Evolutionary conservation across 1,139 yeast genomes (phyloP), one percentile per base, ranked within the genome.

Genomic region (Arxiozyma telluris): DNA sequence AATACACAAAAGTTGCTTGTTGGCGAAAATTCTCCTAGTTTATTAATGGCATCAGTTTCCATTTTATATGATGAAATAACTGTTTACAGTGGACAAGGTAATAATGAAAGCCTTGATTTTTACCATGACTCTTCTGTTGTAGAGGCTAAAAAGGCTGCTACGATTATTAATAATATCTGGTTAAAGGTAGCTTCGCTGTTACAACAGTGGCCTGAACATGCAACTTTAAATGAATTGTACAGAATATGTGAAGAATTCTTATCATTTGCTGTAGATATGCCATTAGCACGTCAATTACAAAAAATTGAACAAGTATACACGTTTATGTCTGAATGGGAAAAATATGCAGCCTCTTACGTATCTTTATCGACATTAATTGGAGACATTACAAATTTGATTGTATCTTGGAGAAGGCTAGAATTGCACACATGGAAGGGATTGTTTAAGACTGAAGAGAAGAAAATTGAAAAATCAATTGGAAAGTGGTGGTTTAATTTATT

Each of bases 161-260:
- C 65, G 1, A 65, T 84, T 1, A 73, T 87, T 11, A 71, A 77
- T 15, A 74, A 72, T 1, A 69, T 90, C 9, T 74, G 77, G 58
- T 67, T 69, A 3, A 71, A 80, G 4, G 80, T 81, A 3, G 62
- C 69, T 18, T 73, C 73, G n/a, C 69, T 88, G 30, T 68, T 86
- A 18, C 72, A 71, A 23, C 82, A 83, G 64, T 93, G 97, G 96
- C 98, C 98, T 0, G 98, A 94, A 63, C 96, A 94, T 73, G 94
- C 95, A 0, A 89, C 96, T 0, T 71, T 94, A 51, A 83, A 78
- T 55, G 89, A 85, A 41, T 76, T 93, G 52, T 70, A 74, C 38
- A 73, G 83, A 56, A 81, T 86, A n/a, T 79, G 86, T 58, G 72
- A 76, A 20, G 98, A 91, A 65, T 81, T 86, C 59, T 70, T 87